Conservation (phyloP, 768 basidiomycete species). For the Termitomyces sp. region DNA sequence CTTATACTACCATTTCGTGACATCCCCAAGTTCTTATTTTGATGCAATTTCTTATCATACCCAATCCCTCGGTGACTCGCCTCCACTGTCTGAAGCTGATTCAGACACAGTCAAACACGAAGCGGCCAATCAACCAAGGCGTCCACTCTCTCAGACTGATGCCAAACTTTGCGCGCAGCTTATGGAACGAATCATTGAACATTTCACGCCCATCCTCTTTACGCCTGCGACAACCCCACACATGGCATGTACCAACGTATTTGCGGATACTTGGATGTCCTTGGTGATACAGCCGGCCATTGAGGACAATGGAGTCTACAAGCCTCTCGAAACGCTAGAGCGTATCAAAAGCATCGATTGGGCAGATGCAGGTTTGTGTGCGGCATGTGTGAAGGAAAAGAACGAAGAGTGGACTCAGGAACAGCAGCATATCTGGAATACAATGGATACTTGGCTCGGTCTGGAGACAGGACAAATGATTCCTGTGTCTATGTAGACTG, state of each 20-base stretch:
- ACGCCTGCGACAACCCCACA: slow-evolving; percentile 67
- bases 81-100: slow-evolving; percentile 8
- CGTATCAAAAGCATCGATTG: slow-evolving; percentile 57
- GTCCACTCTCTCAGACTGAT: slow-evolving; percentile 26
- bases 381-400: slow-evolving; percentile 55
- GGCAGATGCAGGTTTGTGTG: slow-evolving; percentile 55
- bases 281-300: slow-evolving; percentile 69
- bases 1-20: slow-evolving; percentile 62
- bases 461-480: background rate
- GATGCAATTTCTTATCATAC: slow-evolving; percentile 1
- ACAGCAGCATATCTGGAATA: slow-evolving; percentile 55
- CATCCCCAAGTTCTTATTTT: slow-evolving; percentile 21
- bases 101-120: background rate
- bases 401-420: slow-evolving; percentile 63
- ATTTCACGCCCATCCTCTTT: slow-evolving; percentile 73
- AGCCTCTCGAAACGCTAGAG: slow-evolving; percentile 70
- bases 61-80: slow-evolving; percentile 2
- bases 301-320: slow-evolving; percentile 58
- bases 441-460: slow-evolving; percentile 58
- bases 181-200: slow-evolving; percentile 52
- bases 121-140: slow-evolving; percentile 10
- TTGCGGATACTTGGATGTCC: slow-evolving; percentile 72
- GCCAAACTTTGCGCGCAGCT: slow-evolving; percentile 43
- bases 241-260: slow-evolving; percentile 69
- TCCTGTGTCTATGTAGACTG: background rate